phyloP scores from a whole-genome alignment of 306 rosid species.

The Cyamopsis tetragonoloba region DNA sequence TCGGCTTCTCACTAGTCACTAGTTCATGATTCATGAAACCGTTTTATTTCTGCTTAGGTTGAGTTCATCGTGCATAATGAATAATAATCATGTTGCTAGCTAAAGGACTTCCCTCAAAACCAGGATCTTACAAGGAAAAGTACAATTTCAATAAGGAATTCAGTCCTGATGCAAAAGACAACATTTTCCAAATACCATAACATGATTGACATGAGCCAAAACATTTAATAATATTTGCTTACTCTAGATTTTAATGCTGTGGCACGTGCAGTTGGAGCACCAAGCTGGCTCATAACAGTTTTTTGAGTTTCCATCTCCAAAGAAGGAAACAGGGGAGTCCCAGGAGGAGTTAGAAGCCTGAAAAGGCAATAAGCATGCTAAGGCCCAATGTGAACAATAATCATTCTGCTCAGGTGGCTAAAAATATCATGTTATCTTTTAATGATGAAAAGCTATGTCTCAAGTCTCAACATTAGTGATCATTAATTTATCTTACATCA shows the following conservation, averaged over 20 bases:
- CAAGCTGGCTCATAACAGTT: slow-evolving; percentile 68
- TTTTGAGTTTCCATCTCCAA: slow-evolving; percentile 80
- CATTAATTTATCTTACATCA: not conserved
- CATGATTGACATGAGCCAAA: not conserved
- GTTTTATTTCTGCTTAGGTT: slow-evolving; percentile 19
- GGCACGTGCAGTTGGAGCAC: slow-evolving; percentile 63
- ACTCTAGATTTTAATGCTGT: slow-evolving; percentile 80
- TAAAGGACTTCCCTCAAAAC: not conserved
- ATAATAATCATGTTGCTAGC: slow-evolving; percentile 4
- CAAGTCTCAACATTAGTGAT: not conserved
- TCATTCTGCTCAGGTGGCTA: not conserved
- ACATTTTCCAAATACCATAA: slow-evolving; percentile 1
- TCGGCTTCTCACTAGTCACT: not conserved
- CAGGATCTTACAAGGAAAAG: not conserved
- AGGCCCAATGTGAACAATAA: slow-evolving; percentile 18
- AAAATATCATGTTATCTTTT: not conserved
- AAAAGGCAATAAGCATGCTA: slow-evolving; percentile 29
- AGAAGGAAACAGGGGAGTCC: slow-evolving; percentile 97
- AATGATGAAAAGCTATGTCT: not conserved
- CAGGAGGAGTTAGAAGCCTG: slow-evolving; percentile 99
- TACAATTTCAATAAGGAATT: not conserved
- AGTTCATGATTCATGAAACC: not conserved
- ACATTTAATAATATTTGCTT: slow-evolving; percentile 39
- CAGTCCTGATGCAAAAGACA: slow-evolving; percentile 16
- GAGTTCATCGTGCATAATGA: not conserved